Percentiles rank a stretch among this genome's conserved stretches.
Conservation (phyloP, 2,329 filamentous ascomycete genomes). For the Dactylellina drechsleri region DNA sequence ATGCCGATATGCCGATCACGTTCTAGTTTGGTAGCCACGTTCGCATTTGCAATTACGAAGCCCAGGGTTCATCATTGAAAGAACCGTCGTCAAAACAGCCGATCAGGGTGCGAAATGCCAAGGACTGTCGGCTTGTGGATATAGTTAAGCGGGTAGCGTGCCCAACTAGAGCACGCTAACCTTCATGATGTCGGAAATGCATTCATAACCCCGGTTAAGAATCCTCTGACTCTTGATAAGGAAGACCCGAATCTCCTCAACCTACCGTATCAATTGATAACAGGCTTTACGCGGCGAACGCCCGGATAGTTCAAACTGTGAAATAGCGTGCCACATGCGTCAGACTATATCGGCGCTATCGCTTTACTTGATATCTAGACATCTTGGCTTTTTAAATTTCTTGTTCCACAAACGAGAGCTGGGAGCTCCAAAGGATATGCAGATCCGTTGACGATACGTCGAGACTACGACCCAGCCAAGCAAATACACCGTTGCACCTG, state of each 20-base stretch:
- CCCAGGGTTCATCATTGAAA: too few species aligned
- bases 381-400: neutral
- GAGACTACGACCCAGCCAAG: neutral
- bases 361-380: neutral
- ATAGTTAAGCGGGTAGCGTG: neutral
- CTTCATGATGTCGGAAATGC: neutral
- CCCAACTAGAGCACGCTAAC: conserved; percentile 4
- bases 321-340: neutral
- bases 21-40: too few species aligned
- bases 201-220: too few species aligned
- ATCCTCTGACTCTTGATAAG: neutral
- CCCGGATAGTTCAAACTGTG: neutral
- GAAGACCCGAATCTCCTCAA: neutral
- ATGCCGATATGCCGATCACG: too few species aligned
- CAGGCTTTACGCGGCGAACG: neutral
- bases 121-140: conserved; percentile 15
- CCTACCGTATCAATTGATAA: neutral
- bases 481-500: neutral
- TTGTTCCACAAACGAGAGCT: neutral
- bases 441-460: conserved; percentile 22
- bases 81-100: conserved; percentile 11
- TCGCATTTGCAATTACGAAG: too few species aligned
- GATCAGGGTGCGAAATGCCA: conserved; percentile 23
- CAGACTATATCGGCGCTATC: conserved; percentile 1
- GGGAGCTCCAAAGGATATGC: conserved; percentile 10